phyloP scores from a whole-genome alignment of 2,329 filamentous ascomycete species.

The Thermomyces lanuginosus region DNA sequence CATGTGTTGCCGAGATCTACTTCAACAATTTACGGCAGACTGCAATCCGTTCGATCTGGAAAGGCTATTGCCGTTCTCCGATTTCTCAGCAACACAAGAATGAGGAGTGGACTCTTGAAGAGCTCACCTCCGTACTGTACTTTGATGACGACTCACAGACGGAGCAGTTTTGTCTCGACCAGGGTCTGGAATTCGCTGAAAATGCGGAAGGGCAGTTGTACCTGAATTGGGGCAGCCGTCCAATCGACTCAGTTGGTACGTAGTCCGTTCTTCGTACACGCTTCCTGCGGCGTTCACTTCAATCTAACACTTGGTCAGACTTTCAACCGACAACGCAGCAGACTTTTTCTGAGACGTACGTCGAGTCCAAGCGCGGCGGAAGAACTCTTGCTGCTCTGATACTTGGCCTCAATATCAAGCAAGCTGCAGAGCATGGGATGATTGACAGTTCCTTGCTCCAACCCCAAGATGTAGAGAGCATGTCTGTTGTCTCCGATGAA shows the following conservation, averaged over 20 bases:
- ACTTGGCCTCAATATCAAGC: slow-evolving; percentile 37
- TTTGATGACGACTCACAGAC: slow-evolving; percentile 42
- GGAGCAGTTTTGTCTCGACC: slow-evolving; percentile 36
- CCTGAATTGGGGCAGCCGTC: slow-evolving; percentile 33
- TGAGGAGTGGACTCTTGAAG: slow-evolving; percentile 40
- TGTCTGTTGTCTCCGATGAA: no score
- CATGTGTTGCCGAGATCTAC: slow-evolving; percentile 46
- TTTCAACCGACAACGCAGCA: slow-evolving; percentile 34
- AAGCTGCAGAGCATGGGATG: slow-evolving; percentile 35
- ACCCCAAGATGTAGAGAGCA: slow-evolving; percentile 12
- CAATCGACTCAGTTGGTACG: slow-evolving; percentile 34
- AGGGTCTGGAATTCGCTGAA: slow-evolving; percentile 35
- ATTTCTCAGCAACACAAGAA: slow-evolving; percentile 33
- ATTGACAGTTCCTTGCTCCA: slow-evolving; percentile 28
- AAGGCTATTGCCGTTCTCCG: slow-evolving; percentile 33
- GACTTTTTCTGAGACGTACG: slow-evolving; percentile 36
- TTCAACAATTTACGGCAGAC: slow-evolving; percentile 43
- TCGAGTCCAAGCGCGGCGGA: slow-evolving; percentile 42
- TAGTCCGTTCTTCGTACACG: slow-evolving; percentile 7
- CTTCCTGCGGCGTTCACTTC: slow-evolving; percentile 1
- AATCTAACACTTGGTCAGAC: slow-evolving; percentile 12
- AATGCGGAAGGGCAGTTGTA: slow-evolving; percentile 32
- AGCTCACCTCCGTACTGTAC: slow-evolving; percentile 35
- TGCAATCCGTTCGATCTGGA: slow-evolving; percentile 39
- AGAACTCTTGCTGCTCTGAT: slow-evolving; percentile 42